Base-by-base conservation (phyloP, 1,284 basidiomycete genomes). In the Trichosporon asahii region DNA sequence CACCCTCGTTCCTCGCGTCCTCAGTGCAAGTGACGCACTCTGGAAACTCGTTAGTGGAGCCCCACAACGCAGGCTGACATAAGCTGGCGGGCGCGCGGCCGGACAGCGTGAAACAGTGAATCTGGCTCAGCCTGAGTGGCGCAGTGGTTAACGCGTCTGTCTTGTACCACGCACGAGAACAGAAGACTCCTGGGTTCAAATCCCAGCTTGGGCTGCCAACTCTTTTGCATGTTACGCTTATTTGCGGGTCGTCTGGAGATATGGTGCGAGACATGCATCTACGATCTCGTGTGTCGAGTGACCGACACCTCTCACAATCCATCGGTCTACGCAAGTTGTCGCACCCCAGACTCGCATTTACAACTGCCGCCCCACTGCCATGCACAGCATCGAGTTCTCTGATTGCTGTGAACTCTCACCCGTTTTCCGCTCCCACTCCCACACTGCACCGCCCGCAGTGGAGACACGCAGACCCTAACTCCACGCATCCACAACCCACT, bases 111-210 rank as follows among this genome's bases (percentile, higher is more conserved):
- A 12, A 18, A 6, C 12, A n/a, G 18, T 18, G 18, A 18, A 4
- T n/a, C 6, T n/a, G 6, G 18, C 11, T n/a, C 9, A 15, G 49
- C 49, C 49, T 53, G 49, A 53, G 49, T 53, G 49, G 49, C 49
- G 49, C 49, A 53, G 49, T 53, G 49, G 49, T 53, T 53, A 53
- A 53, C 49, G 49, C 49, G 49, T 53, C 49, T 53, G 49, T 53
- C 49, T 53, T 53, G 49, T 53, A 53, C 25, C 25, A 12, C n/a
- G n/a, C 15, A 53, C 49, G 49, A 25, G 49, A 53, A 53, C 49
- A 53, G 49, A 53, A 53, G 49, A 53, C 49, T 53, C 49, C 49
- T 53, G 49, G 49, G 49, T 53, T 53, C 49, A 53, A 53, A 53
- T 53, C 49, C 49, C 49, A 53, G 49, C 49, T 53, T 53, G 49